phyloP scores from a whole-genome alignment of 352 stramenopile species.

The Pythium guiyangense region DNA sequence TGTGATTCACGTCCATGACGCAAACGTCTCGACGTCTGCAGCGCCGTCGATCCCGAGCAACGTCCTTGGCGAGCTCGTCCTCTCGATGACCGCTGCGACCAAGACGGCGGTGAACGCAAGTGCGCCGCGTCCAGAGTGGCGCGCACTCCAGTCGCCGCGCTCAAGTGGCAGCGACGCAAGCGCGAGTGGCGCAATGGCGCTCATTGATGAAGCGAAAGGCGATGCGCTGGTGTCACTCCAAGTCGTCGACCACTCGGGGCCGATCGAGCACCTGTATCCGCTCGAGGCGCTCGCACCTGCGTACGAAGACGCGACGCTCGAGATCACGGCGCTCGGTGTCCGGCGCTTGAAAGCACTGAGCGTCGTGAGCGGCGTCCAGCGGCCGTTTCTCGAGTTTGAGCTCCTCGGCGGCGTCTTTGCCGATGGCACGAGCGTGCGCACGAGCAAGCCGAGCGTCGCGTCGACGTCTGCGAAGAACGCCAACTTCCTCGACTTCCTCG shows the following conservation, averaged over 20 bases:
- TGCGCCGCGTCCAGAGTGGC: conserved; percentile 50
- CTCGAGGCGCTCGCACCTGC: conserved; percentile 38
- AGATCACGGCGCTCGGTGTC: conserved; percentile 67
- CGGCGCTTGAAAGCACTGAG: conserved; percentile 56
- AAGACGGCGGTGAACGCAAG: conserved; percentile 35
- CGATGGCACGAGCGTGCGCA: conserved; percentile 35
- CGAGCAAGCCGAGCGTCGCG: conserved; percentile 30
- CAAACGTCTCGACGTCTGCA: conserved; percentile 25
- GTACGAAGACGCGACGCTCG: conserved; percentile 47
- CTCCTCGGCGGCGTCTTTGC: conserved; percentile 47
- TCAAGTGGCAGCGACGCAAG: conserved; percentile 7
- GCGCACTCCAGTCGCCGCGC: conserved; percentile 21
- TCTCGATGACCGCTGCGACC: conserved; percentile 42
- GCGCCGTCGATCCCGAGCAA: background rate
- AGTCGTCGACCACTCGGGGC: conserved; percentile 42
- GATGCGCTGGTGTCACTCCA: conserved; percentile 62
- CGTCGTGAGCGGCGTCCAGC: conserved; percentile 40
- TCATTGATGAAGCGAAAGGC: conserved; percentile 33
- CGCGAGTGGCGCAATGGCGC: background rate
- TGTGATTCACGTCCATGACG: conserved; percentile 66
- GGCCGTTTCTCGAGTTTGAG: conserved; percentile 65
- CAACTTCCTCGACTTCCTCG: conserved; percentile 65
- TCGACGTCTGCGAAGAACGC: conserved; percentile 54
- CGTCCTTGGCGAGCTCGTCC: conserved; percentile 39
- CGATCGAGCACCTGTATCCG: conserved; percentile 21